Evolutionary conservation across 169 alveolate species (phyloP), one percentile per base, ranked within the genome.

Genomic region (Plasmodium coatneyi): DNA sequence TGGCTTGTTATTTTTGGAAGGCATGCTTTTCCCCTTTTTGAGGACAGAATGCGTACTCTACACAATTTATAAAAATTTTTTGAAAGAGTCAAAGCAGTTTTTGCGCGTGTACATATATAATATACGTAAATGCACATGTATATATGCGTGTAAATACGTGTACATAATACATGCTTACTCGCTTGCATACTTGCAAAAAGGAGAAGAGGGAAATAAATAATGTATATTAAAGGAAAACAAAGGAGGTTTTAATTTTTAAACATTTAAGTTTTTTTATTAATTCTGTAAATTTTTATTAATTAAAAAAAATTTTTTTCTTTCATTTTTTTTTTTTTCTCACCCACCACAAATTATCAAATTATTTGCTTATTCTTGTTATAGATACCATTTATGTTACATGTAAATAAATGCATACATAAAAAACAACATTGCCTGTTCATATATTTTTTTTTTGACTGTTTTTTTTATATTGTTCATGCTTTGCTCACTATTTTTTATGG

Each of bases 171-270:
- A 74, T 43, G 32, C n/a, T 0, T 49, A 49, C 60, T 49, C 7
- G 22, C 14, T 49, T 84, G 80, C 76, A 49, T 84, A 76, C 41
- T 34, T 9, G 74, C 39, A 84, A 74, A 49, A 41, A 14, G 39
- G 46, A 71, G 30, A 83, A 83, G 36, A 70, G 28, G 22, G 74
- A 83, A 52, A 83, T 16, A 84, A 4, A 49, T 3, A 46, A 84
- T 52, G 39, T 19, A 30, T 30, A n/a, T 71, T 22, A n/a, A 71
- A 28, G 76, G 76, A 43, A 46, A 84, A 41, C 12, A 49, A 84
- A 84, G 93, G 80, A 84, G 93, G 93, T 84, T 84, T 83, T 84
- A 84, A 84, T 84, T 84, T 84, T 84, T 84, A 84, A 84, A 84
- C 84, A 84, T 49, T 84, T 84, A 66, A 84, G 93, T 84, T 84